A percentile compares a stretch with the other conserved stretches of the same genome.
These are phyloP conservation scores for Acanthochlamys bracteata DNA, from an alignment of 106 monocot species.

Conservation along the genomic window DNA sequence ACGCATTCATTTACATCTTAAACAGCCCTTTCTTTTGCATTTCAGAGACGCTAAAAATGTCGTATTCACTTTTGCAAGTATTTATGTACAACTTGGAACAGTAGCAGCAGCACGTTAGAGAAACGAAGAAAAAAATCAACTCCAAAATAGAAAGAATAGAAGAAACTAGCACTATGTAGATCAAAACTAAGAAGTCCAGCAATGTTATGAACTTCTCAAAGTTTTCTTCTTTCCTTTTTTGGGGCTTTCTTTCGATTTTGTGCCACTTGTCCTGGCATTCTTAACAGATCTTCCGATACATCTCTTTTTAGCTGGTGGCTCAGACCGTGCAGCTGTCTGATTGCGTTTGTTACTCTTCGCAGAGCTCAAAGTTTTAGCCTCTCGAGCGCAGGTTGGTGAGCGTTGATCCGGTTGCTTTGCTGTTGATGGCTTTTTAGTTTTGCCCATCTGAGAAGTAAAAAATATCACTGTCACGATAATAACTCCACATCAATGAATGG, in stretches of 20 bases:
- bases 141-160: too few relatives aligned
- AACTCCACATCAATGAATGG: too few relatives aligned
- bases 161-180: neutral
- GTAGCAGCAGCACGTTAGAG: too few relatives aligned
- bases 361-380: neutral
- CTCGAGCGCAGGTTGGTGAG: neutral
- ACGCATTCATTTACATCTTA: too few relatives aligned
- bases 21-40: too few relatives aligned
- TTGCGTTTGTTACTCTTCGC: neutral
- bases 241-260: neutral
- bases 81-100: too few relatives aligned
- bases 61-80: too few relatives aligned
- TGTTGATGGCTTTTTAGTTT: neutral
- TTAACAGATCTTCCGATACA: slow-evolving; percentile 6
- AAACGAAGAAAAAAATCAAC: too few relatives aligned
- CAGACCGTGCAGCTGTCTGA: neutral
- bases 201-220: neutral
- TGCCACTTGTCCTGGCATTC: neutral
- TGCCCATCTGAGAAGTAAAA: neutral
- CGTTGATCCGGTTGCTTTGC: neutral
- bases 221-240: slow-evolving; percentile 7
- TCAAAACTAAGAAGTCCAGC: neutral
- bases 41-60: too few relatives aligned
- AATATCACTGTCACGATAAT: too few relatives aligned
- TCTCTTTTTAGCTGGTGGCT: slow-evolving; percentile 1